Evolutionary conservation across 2,329 filamentous ascomycete species (phyloP).

Genomic region (Claviceps paspali): DNA sequence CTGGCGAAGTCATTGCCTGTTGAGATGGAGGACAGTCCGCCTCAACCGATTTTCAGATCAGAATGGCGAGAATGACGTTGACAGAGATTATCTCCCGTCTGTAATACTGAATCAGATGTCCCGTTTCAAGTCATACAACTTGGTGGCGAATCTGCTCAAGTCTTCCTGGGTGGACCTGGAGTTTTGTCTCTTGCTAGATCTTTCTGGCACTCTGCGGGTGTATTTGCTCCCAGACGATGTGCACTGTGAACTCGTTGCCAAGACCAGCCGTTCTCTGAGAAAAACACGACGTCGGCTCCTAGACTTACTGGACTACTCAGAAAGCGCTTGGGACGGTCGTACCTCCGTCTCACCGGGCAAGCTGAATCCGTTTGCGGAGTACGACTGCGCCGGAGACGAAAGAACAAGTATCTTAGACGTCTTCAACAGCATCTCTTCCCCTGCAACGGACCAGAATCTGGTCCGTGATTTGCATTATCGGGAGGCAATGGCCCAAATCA

Average conservation of each 20-base stretch:
- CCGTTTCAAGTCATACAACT: conserved; percentile 9
- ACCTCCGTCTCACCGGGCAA: neutral
- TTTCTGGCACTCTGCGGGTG: conserved; percentile 30
- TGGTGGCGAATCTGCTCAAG: conserved; percentile 17
- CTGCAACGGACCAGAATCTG: conserved; percentile 35
- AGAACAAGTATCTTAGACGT: conserved; percentile 45
- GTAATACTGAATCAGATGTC: conserved; percentile 17
- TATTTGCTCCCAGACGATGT: conserved; percentile 54
- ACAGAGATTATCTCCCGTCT: conserved; percentile 8
- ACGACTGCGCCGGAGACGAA: conserved; percentile 20
- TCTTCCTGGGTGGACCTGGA: conserved; percentile 29
- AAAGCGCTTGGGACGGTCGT: conserved; percentile 37
- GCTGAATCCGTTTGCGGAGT: conserved; percentile 5
- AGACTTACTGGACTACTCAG: conserved; percentile 37
- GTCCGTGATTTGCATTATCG: conserved; percentile 35
- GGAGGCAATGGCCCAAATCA: conserved; percentile 38
- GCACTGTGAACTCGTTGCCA: conserved; percentile 34
- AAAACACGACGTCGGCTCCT: conserved; percentile 34
- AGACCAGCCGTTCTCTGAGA: conserved; percentile 28
- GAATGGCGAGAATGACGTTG: conserved; percentile 1
- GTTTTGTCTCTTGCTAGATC: conserved; percentile 14
- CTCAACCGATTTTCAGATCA: neutral
- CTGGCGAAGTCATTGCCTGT: neutral
- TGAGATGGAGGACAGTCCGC: conserved; percentile 14
- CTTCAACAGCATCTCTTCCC: conserved; percentile 61